These are phyloP conservation scores for Populus deltoides DNA, from an alignment of 345 rosid genomes.

Conservation along the genomic window DNA sequence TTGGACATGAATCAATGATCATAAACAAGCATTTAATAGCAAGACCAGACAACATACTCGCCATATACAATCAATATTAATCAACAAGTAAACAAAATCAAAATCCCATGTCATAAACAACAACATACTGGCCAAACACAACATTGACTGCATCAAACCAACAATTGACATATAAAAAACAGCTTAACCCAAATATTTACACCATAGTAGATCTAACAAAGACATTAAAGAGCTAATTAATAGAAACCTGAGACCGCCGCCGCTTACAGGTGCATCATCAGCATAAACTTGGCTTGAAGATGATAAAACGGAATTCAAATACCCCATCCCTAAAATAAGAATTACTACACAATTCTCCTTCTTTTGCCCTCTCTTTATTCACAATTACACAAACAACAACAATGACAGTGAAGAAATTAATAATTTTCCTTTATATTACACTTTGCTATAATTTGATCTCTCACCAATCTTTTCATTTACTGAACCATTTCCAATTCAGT, in stretches of 20 bases:
- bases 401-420: background rate
- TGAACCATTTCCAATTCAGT: slow-evolving; percentile 18
- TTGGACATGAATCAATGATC: background rate
- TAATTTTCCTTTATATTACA: background rate
- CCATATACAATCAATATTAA: background rate
- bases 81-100: background rate
- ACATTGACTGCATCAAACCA: background rate
- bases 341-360: slow-evolving; percentile 7
- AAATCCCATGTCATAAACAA: background rate
- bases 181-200: too few species aligned
- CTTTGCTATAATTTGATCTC: background rate
- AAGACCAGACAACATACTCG: background rate
- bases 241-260: slow-evolving; percentile 89
- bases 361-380: slow-evolving; percentile 17
- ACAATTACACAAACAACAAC: slow-evolving; percentile 23
- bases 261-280: slow-evolving; percentile 78
- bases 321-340: slow-evolving; percentile 50
- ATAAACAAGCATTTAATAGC: background rate
- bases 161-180: background rate
- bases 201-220: slow-evolving; percentile 7
- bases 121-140: background rate
- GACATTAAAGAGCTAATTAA: background rate
- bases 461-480: slow-evolving; percentile 3
- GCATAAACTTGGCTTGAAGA: slow-evolving; percentile 71
- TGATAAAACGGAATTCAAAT: slow-evolving; percentile 71